Evolutionary conservation across 768 basidiomycete genomes (phyloP).

Genomic region (Pleurotus cornucopiae): DNA sequence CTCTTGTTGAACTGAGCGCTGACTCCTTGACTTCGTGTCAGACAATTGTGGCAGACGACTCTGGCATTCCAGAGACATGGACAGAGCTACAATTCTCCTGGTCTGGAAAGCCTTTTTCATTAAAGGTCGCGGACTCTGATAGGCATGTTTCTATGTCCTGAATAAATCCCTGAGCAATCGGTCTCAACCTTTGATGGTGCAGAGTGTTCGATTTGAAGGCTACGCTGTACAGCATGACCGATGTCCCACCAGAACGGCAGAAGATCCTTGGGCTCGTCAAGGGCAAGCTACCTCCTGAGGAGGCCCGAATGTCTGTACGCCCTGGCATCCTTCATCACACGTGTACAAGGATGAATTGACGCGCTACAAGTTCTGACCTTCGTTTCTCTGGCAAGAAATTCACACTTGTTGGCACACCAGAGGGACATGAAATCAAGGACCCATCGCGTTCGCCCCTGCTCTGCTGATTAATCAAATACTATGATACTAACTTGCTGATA

Average conservation of each 20-base stretch:
- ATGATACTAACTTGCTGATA: slow-evolving; percentile 18
- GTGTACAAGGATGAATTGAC: slow-evolving; percentile 2
- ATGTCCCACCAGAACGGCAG: slow-evolving; percentile 79
- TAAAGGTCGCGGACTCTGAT: slow-evolving; percentile 75
- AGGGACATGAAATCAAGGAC: slow-evolving; percentile 83
- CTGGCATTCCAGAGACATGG: slow-evolving; percentile 42
- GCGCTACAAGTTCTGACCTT: slow-evolving; percentile 46
- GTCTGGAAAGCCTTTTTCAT: slow-evolving; percentile 61
- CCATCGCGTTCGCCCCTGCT: slow-evolving; percentile 45
- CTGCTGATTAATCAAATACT: neutral
- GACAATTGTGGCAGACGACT: neutral
- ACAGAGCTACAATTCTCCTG: slow-evolving; percentile 66
- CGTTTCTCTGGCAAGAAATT: slow-evolving; percentile 70
- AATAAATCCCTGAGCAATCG: too few species aligned
- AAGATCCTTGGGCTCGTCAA: slow-evolving; percentile 86
- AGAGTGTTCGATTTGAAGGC: slow-evolving; percentile 83
- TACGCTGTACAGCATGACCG: slow-evolving; percentile 61
- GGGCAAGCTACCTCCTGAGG: slow-evolving; percentile 76
- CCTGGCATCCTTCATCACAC: neutral
- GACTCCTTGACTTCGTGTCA: too few species aligned
- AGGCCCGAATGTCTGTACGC: slow-evolving; percentile 54
- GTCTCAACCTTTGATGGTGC: neutral
- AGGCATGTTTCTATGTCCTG: slow-evolving; percentile 34
- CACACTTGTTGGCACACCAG: slow-evolving; percentile 81
- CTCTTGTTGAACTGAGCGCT: neutral